Percentiles rank a stretch among this genome's conserved stretches.
Conservation (phyloP, 768 basidiomycete species). For the Hygrophoropsis aurantiaca region DNA sequence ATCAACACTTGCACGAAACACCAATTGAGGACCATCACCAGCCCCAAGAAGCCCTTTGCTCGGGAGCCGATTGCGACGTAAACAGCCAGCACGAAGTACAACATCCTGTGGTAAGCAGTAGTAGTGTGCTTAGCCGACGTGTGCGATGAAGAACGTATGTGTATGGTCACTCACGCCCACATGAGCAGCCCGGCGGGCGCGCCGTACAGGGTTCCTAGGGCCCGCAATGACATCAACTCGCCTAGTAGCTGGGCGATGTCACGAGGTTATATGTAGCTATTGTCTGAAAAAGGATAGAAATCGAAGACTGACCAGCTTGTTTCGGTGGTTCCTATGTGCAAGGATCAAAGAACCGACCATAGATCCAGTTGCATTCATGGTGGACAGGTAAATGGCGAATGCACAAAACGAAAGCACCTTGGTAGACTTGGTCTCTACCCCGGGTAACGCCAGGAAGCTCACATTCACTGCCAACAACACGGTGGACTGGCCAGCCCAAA, state of each 20-base stretch:
- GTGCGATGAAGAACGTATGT: neutral
- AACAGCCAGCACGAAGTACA: no score
- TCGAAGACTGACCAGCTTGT: slow-evolving; percentile 2
- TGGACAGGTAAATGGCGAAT: slow-evolving; percentile 4
- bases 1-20: no score
- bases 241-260: neutral
- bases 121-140: no score
- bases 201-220: slow-evolving; percentile 3
- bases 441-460: slow-evolving; percentile 6
- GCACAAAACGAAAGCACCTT: neutral
- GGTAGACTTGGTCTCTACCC: neutral
- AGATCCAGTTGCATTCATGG: slow-evolving; percentile 2
- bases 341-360: slow-evolving; percentile 6
- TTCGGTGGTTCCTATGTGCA: slow-evolving; percentile 1
- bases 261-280: neutral
- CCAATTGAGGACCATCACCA: no score
- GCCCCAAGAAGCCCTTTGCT: no score
- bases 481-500: slow-evolving; percentile 5
- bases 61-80: no score
- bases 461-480: slow-evolving; percentile 10
- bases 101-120: no score
- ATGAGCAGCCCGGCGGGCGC: neutral
- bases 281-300: neutral
- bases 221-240: neutral
- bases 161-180: slow-evolving; percentile 3